Evolutionary conservation across 768 basidiomycete genomes (phyloP).

Genomic region (Calvatia gigantea): DNA sequence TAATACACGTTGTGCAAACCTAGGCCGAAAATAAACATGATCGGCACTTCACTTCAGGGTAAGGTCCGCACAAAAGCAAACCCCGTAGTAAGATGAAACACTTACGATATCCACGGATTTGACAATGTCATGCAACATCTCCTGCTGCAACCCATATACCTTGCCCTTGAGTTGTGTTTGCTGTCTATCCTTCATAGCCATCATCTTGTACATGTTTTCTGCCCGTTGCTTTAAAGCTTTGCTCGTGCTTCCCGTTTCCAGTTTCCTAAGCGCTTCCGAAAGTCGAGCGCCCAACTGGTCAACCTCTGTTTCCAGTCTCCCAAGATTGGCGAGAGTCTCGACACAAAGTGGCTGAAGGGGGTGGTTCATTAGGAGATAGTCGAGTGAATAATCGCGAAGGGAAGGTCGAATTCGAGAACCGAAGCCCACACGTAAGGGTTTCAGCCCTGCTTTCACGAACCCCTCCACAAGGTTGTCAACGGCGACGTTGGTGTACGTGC

Average conservation of each 20-base stretch:
- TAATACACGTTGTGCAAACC: conserved; percentile 89
- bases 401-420: conserved; percentile 55
- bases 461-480: conserved; percentile 89
- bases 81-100: conserved; percentile 18
- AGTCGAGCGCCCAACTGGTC: conserved; percentile 17
- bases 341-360: conserved; percentile 44
- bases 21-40: conserved; percentile 21
- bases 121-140: conserved; percentile 65
- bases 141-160: conserved; percentile 52
- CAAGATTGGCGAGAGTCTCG: conserved; percentile 27
- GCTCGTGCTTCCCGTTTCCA: conserved; percentile 11
- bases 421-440: conserved; percentile 75
- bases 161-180: conserved; percentile 32
- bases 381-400: conserved; percentile 56
- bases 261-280: conserved; percentile 17
- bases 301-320: conserved; percentile 15
- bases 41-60: too few relatives aligned
- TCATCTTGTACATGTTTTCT: conserved; percentile 29
- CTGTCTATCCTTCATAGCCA: conserved; percentile 26
- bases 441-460: conserved; percentile 54
- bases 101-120: conserved; percentile 69
- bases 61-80: too few relatives aligned
- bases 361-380: conserved; percentile 61
- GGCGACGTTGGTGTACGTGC: conserved; percentile 91
- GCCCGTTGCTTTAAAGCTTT: conserved; percentile 18